phyloP scores from a whole-genome alignment of 441 rosid genomes.

The Pelargonium myrrhifolium region DNA sequence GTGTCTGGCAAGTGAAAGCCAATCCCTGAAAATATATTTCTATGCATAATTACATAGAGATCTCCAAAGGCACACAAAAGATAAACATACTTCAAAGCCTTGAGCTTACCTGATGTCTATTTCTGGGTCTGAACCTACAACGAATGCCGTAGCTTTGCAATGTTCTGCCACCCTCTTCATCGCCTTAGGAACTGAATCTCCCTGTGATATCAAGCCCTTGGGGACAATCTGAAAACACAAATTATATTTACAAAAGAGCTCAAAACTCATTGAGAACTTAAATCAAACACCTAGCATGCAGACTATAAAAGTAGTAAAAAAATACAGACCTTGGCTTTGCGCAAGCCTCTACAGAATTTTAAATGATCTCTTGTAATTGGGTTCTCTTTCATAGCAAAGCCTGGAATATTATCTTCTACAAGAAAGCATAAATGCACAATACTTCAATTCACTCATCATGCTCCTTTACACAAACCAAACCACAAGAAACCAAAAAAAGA shows the following conservation, averaged over 20 bases:
- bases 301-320: background rate
- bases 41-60: background rate
- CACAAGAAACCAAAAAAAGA: too few species aligned
- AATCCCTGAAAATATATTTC: background rate
- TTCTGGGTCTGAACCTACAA: background rate
- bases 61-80: background rate
- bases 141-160: background rate
- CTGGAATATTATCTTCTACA: background rate
- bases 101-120: slow-evolving; percentile 2
- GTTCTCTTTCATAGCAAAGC: background rate
- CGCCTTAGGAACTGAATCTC: background rate
- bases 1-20: background rate
- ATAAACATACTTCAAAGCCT: background rate
- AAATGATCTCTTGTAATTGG: slow-evolving; percentile 1
- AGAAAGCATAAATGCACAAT: background rate
- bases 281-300: slow-evolving; percentile 1
- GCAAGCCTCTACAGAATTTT: slow-evolving; percentile 1
- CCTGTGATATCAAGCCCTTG: background rate
- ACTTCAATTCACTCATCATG: background rate
- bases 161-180: background rate
- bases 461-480: background rate
- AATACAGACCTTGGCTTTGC: background rate
- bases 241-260: background rate
- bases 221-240: background rate
- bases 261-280: background rate